Percentiles rank a stretch among this genome's conserved stretches.
These are phyloP conservation scores for Penicillium italicum DNA, from an alignment of 2,329 filamentous ascomycete genomes.

Conservation along the genomic window DNA sequence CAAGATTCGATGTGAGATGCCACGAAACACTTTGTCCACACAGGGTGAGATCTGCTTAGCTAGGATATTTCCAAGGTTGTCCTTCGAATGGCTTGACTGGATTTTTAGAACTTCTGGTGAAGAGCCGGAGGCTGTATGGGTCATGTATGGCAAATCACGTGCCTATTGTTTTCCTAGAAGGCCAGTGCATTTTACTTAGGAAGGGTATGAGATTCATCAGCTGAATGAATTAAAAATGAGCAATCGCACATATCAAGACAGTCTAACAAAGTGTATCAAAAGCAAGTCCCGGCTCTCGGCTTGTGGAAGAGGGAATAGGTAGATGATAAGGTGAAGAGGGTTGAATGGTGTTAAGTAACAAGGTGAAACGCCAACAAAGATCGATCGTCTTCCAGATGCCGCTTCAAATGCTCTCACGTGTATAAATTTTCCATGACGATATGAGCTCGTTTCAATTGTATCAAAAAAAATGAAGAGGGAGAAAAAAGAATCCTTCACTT, in stretches of 20 bases:
- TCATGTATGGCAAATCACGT: background rate
- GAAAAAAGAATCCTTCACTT: conserved; percentile 4
- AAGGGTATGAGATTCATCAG: background rate
- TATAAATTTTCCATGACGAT: conserved; percentile 21
- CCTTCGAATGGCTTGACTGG: background rate
- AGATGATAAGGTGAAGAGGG: conserved; percentile 12
- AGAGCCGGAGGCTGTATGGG: background rate
- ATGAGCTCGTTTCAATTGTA: conserved; percentile 24
- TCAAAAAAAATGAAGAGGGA: conserved; percentile 16
- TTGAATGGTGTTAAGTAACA: conserved; percentile 22
- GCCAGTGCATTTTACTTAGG: background rate
- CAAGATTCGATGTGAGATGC: background rate
- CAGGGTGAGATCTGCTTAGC: background rate
- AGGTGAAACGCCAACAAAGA: conserved; percentile 32
- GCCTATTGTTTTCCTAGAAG: background rate
- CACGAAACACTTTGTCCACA: background rate
- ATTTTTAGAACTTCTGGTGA: background rate
- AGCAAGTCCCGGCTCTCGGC: conserved; percentile 17
- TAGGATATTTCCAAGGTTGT: background rate
- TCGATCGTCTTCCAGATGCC: conserved; percentile 31
- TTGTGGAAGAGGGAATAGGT: conserved; percentile 3
- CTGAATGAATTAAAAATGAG: conserved; percentile 10
- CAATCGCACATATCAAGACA: conserved; percentile 15
- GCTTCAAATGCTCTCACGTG: conserved; percentile 31
- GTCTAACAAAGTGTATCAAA: conserved; percentile 25